phyloP scores from a whole-genome alignment of 345 rosid species.

The Cardiospermum halicacabum region DNA sequence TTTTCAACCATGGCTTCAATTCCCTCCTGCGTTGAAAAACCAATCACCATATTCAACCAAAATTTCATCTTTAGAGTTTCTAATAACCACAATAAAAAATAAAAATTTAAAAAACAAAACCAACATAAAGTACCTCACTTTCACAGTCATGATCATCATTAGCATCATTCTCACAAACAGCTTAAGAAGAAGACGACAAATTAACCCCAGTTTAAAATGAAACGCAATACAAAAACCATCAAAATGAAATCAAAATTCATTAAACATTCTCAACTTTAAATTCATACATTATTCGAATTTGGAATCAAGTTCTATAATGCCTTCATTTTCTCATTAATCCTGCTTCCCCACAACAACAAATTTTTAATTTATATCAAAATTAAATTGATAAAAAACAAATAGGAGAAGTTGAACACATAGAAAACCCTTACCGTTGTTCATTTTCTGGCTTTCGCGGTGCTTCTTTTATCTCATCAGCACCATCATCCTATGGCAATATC shows the following conservation, averaged over 20 bases:
- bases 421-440: slow-evolving; percentile 45
- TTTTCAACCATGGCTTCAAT: no score
- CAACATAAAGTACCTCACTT: no score
- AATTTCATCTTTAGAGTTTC: no score
- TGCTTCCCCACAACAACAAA: slow-evolving; percentile 88
- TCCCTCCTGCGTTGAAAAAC: no score
- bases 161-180: no score
- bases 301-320: slow-evolving; percentile 92
- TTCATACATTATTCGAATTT: slow-evolving; percentile 78
- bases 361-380: no score
- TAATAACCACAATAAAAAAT: no score
- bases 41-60: no score
- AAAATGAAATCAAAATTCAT: not conserved
- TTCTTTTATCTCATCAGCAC: slow-evolving; percentile 85
- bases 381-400: slow-evolving; percentile 48
- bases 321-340: slow-evolving; percentile 98
- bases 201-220: no score
- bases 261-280: not conserved
- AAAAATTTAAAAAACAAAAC: no score
- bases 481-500: slow-evolving; percentile 95
- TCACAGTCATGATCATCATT: no score
- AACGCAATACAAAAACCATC: slow-evolving; percentile 12
- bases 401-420: slow-evolving; percentile 45
- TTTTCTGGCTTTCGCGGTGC: slow-evolving; percentile 57
- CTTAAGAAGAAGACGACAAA: no score